Evolutionary conservation across 1,139 yeast genomes (phyloP), one percentile per base, ranked within the genome.

Genomic region (Protomyces gravidus): DNA sequence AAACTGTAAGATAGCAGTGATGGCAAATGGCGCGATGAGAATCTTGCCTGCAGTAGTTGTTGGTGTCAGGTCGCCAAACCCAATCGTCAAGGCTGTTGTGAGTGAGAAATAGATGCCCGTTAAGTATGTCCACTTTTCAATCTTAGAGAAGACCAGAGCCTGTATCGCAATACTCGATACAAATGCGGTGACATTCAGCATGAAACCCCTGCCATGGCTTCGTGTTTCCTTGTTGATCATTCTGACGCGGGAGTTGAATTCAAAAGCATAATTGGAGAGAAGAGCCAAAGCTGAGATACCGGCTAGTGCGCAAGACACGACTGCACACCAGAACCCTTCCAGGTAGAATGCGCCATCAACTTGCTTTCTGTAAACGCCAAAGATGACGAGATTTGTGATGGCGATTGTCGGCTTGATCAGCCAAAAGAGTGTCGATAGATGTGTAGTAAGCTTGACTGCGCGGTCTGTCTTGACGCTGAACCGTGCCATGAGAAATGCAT

Each of bases 1-100:
- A n/a, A 53, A 21, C 11, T 47, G 59, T 9, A 33, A 39, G 25
- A 55, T 48, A 61, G 30, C 68, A n/a, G 40, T 9, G 6, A 55
- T 19, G 21, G 40, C 53, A 9, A 48, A 6, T 4, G 59, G 59
- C 28, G 48, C 47, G 19, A 55, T 32, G 28, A 55, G 25, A 5
- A 55, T 55, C 45, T 48, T 47, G 32, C 53, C 52, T 4, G 59
- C 52, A 5, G 59, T 55, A 2, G 52, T 47, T 4, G 48, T 32
- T 9, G 53, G 59, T 5, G 28, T 19, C 25, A 55, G 36, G 32
- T 55, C 59, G 25, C 59, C 59, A 15, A 55, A 55, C 13, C 59
- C 59, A 2, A 55, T 53, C 26, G 59, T 55, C 33, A 48, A 21
- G 17, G 48, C 40, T 17, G 53, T 46, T 4, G 48, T 53, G 6